Base-by-base conservation (phyloP, 805 yeast genomes). In the Teunomyces pallodes region DNA sequence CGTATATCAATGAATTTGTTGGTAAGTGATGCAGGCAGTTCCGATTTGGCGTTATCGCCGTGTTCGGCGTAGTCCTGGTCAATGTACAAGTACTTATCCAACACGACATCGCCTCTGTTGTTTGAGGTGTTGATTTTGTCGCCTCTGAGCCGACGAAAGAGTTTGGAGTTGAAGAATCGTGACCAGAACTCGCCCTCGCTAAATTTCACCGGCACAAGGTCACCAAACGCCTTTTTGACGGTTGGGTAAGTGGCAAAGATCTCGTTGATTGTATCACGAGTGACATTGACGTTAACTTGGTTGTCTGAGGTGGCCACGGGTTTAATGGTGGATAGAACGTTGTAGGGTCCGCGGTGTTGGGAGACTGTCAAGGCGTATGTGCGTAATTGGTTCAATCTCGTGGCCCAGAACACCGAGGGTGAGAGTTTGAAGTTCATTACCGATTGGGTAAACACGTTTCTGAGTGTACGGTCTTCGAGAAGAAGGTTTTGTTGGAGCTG, bases 121-220 rank as follows among this genome's bases (percentile, higher is more conserved):
- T 81, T 85, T 2, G 79, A 67, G 58, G 84, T 82, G 45, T 69
- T 70, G 46, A 90, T 79, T 54, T 83, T 84, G 61, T 94, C 98
- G 49, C 99, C 99, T 62, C 96, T 78, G 30, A 94, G 72, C 58
- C 90, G 81, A 55, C 97, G 76, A 60, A 91, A 94, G 51, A 94
- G 70, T 58, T 90, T 86, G 0, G 97, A 90, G 58, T 89, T 84
- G 75, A 94, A 94, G 60, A 94, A 94, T 52, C 97, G 74, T 9
- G 96, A 89, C 99, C 99, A 94, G 58, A 94, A 94, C 60, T 87
- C 96, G 36, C 92, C 91, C 63, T 94, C 98, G 42, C 81, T 79
- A 46, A 94, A 75, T 52, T 85, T 84, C 10, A 52, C 57, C 0
- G 98, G 99, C 4, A 94, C 99, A 49, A 84, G 84, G 46, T 94